A percentile compares a stretch with the other conserved stretches of the same genome.
Evolutionary conservation across 805 yeast genomes (phyloP).

Genomic region (Candida anglica): DNA sequence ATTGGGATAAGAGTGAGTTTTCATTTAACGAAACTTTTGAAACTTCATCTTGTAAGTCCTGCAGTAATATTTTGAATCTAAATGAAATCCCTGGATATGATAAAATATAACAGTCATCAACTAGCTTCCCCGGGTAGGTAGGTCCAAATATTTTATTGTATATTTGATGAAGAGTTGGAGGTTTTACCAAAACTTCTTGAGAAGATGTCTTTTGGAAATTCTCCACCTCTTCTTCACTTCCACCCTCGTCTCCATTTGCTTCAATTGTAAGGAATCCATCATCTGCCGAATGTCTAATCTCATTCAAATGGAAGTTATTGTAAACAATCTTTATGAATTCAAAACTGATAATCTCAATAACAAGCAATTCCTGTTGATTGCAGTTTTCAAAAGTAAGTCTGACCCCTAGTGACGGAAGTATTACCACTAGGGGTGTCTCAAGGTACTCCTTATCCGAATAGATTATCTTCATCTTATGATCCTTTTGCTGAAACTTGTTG

Average conservation of each 20-base stretch:
- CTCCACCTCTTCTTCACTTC: background rate
- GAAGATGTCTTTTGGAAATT: constrained; percentile 4
- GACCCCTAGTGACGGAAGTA: constrained; percentile 20
- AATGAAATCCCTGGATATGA: constrained; percentile 58
- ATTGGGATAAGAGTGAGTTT: constrained; percentile 20
- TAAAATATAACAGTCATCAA: constrained; percentile 32
- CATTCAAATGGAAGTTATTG: constrained; percentile 29
- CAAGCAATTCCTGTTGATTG: constrained; percentile 19
- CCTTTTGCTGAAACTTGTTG: constrained; percentile 18
- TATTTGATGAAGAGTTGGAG: constrained; percentile 35
- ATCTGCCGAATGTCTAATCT: constrained; percentile 10
- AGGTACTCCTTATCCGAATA: constrained; percentile 27
- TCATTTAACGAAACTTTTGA: constrained; percentile 10
- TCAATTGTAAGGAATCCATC: background rate
- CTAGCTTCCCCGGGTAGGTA: constrained; percentile 50
- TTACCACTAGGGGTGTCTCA: constrained; percentile 28
- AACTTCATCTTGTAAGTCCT: constrained; percentile 12
- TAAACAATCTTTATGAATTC: constrained; percentile 20
- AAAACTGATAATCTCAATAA: constrained; percentile 26
- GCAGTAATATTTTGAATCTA: constrained; percentile 32
- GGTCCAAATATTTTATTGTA: constrained; percentile 61
- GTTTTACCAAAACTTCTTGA: constrained; percentile 2
- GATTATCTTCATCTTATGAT: constrained; percentile 24
- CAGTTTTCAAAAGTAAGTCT: constrained; percentile 24
- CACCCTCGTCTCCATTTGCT: background rate